Evolutionary conservation across 2,329 filamentous ascomycete species (phyloP).

Genomic region (Plenodomus tracheiphilus): DNA sequence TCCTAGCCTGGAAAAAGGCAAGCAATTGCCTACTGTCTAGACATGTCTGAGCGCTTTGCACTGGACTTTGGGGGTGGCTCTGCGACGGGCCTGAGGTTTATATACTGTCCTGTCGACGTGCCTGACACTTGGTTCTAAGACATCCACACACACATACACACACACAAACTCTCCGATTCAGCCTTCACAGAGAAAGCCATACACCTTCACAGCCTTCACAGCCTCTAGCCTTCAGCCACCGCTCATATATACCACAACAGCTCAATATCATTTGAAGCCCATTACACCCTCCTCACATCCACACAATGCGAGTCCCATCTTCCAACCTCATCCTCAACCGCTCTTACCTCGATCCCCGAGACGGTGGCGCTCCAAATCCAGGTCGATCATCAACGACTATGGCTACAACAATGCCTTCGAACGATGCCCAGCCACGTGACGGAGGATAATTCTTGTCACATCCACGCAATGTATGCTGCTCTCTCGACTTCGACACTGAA

Average conservation of each 20-base stretch:
- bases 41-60: slow-evolving; percentile 12
- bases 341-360: slow-evolving; percentile 31
- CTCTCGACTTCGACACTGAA: background rate
- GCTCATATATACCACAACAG: slow-evolving; percentile 7
- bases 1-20: slow-evolving; percentile 40
- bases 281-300: background rate
- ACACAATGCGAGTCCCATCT: slow-evolving; percentile 20
- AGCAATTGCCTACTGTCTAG: slow-evolving; percentile 29
- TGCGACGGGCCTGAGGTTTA: slow-evolving; percentile 2
- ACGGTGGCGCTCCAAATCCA: slow-evolving; percentile 39
- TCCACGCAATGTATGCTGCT: slow-evolving; percentile 11
- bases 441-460: slow-evolving; percentile 26
- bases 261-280: slow-evolving; percentile 2
- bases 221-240: slow-evolving; percentile 14
- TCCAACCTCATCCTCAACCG: slow-evolving; percentile 13
- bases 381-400: slow-evolving; percentile 17
- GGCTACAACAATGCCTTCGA: slow-evolving; percentile 17
- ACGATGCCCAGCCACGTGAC: slow-evolving; percentile 31
- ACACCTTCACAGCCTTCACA: slow-evolving; percentile 13
- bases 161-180: slow-evolving; percentile 2
- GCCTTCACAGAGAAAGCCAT: slow-evolving; percentile 11
- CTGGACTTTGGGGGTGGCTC: background rate
- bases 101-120: slow-evolving; percentile 16
- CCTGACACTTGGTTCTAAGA: slow-evolving; percentile 6
- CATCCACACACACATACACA: slow-evolving; percentile 14